Conservation (phyloP, 2,329 filamentous ascomycete genomes). For the Aureobasidium uvarum region DNA sequence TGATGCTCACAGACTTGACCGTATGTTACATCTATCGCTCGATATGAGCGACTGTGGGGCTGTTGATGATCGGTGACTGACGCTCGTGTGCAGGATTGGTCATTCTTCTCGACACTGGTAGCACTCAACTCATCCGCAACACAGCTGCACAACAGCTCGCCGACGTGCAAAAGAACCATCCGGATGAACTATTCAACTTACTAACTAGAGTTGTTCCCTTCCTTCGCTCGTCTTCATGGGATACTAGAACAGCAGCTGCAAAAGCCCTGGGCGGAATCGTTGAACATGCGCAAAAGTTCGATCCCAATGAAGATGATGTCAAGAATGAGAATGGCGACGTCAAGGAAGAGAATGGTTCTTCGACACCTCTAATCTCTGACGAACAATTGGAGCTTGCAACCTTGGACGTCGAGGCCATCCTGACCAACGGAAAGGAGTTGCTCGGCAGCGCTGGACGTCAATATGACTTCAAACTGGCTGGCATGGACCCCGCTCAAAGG, state of each 20-base stretch:
- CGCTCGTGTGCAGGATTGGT: conserved; percentile 20
- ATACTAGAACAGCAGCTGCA: conserved; percentile 88
- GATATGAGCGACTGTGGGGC: neutral
- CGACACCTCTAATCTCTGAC: conserved; percentile 45
- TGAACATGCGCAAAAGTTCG: conserved; percentile 80
- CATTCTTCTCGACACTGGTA: conserved; percentile 77
- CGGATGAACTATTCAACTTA: conserved; percentile 95
- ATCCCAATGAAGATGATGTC: conserved; percentile 75
- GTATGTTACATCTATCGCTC: conserved; percentile 36
- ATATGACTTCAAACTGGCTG: conserved; percentile 79
- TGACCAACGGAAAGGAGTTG: conserved; percentile 80
- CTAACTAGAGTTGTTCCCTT: conserved; percentile 94
- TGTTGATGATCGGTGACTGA: conserved; percentile 16
- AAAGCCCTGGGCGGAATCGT: conserved; percentile 94
- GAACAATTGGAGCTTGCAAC: conserved; percentile 69
- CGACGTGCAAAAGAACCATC: conserved; percentile 97
- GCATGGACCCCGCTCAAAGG: conserved; percentile 76
- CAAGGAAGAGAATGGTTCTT: conserved; percentile 56
- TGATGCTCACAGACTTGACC: conserved; percentile 40
- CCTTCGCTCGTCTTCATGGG: conserved; percentile 92
- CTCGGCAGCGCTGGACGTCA: conserved; percentile 77
- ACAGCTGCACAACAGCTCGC: conserved; percentile 96
- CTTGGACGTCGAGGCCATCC: conserved; percentile 74
- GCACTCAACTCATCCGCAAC: conserved; percentile 91
- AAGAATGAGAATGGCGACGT: conserved; percentile 50